These are phyloP conservation scores for Mycothermus thermophilus DNA, from an alignment of 495 filamentous ascomycete species.

Conservation along the genomic window DNA sequence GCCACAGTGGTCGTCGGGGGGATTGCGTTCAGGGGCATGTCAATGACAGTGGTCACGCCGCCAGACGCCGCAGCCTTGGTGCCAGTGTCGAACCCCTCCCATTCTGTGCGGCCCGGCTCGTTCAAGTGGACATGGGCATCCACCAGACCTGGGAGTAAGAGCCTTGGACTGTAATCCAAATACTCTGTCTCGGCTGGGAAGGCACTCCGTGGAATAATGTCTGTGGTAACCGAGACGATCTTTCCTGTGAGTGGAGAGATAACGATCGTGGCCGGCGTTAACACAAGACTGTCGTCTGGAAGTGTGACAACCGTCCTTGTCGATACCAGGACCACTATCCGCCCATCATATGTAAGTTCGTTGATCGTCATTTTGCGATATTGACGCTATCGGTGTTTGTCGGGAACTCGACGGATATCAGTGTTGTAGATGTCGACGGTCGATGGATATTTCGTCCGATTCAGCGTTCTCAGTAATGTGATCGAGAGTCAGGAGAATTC, in stretches of 20 bases:
- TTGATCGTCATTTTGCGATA: constrained; percentile 8
- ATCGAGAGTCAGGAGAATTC: too few species aligned
- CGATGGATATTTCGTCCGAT: too few species aligned
- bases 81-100: constrained; percentile 94
- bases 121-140: constrained; percentile 98
- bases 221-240: constrained; percentile 63
- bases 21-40: constrained; percentile 97
- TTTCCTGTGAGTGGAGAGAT: constrained; percentile 70
- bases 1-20: constrained; percentile 86
- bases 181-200: constrained; percentile 66
- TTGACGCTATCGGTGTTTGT: too few species aligned
- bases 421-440: too few species aligned
- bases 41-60: constrained; percentile 93
- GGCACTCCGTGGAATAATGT: constrained; percentile 52
- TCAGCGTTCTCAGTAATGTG: too few species aligned
- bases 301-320: constrained; percentile 68
- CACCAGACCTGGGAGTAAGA: constrained; percentile 82
- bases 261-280: constrained; percentile 57
- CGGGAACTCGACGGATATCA: too few species aligned
- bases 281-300: constrained; percentile 37
- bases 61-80: constrained; percentile 90
- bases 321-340: constrained; percentile 57
- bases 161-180: constrained; percentile 70
- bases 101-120: constrained; percentile 93
- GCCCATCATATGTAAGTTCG: constrained; percentile 3